These are phyloP conservation scores for Elaeis oleifera DNA, from an alignment of 202 grass and related monocot species.

Conservation along the genomic window DNA sequence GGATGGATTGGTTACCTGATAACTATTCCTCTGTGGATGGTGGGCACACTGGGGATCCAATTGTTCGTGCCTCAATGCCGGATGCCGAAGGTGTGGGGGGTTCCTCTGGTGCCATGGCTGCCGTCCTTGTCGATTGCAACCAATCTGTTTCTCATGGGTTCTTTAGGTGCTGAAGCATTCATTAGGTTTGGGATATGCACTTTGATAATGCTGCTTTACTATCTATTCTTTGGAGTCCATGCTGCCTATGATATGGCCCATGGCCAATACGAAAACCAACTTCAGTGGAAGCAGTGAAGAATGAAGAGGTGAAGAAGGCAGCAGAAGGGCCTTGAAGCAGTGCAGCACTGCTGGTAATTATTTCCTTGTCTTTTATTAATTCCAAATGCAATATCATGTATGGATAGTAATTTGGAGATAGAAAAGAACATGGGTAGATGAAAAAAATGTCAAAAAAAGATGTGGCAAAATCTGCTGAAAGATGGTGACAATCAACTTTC, in stretches of 20 bases:
- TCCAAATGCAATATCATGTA: too few species aligned
- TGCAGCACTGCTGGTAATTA: too few species aligned
- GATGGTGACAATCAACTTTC: too few species aligned
- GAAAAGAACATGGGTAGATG: too few species aligned
- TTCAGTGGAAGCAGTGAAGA: too few species aligned
- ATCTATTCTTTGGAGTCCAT: conserved; percentile 70
- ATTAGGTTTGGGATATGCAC: conserved; percentile 62
- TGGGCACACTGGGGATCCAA: conserved; percentile 55
- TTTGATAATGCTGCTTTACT: conserved; percentile 76
- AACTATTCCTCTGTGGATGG: conserved; percentile 56
- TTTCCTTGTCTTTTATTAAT: too few species aligned
- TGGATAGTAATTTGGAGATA: too few species aligned
- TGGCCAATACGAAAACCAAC: conserved; percentile 12
- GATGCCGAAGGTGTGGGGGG: conserved; percentile 67
- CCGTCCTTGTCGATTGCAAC: conserved; percentile 85
- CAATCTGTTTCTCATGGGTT: conserved; percentile 96
- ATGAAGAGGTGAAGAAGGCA: too few species aligned
- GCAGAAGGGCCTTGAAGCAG: too few species aligned
- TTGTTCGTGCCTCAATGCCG: conserved; percentile 45
- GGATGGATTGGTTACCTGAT: conserved; percentile 46
- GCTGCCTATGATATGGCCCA: conserved; percentile 85
- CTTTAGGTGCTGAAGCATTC: conserved; percentile 65
- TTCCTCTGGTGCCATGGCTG: conserved; percentile 83
- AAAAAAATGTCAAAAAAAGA: too few species aligned
- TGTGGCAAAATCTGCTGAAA: too few species aligned